Evolutionary conservation across 495 filamentous ascomycete genomes (phyloP).

Genomic region (Parathielavia hyrcaniae): DNA sequence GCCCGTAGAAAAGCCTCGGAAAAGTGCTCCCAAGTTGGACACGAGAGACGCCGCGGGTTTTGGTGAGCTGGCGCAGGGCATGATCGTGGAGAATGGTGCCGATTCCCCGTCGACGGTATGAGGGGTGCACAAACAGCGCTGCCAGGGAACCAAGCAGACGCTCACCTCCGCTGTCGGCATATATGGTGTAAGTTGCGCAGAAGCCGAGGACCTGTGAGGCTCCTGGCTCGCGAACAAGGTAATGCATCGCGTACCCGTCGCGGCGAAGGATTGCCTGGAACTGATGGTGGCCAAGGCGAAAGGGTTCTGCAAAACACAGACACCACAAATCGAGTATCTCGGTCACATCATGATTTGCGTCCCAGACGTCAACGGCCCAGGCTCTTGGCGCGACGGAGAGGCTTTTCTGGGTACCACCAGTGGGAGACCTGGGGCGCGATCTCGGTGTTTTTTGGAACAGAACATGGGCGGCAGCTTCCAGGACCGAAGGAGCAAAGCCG

Average conservation of each 20-base stretch:
- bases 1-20: conserved; percentile 53
- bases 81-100: conserved; percentile 53
- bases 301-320: conserved; percentile 41
- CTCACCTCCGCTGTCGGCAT: conserved; percentile 46
- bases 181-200: conserved; percentile 55
- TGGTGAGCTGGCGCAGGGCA: conserved; percentile 47
- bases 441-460: conserved; percentile 42
- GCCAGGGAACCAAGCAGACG: conserved; percentile 54
- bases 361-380: conserved; percentile 47
- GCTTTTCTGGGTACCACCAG: conserved; percentile 29
- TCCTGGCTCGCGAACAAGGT: conserved; percentile 51
- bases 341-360: conserved; percentile 36
- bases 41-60: conserved; percentile 48
- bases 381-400: conserved; percentile 36
- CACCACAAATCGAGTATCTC: conserved; percentile 48
- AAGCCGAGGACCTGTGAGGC: conserved; percentile 50
- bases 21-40: conserved; percentile 57
- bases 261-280: conserved; percentile 51
- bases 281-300: conserved; percentile 39
- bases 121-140: conserved; percentile 50
- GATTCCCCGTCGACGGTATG: conserved; percentile 49
- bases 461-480: conserved; percentile 51
- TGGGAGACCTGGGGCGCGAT: conserved; percentile 12
- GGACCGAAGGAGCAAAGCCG: conserved; percentile 44
- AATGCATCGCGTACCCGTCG: conserved; percentile 57